phyloP scores from a whole-genome alignment of 2,329 filamentous ascomycete species.

The Colletotrichum sublineola region DNA sequence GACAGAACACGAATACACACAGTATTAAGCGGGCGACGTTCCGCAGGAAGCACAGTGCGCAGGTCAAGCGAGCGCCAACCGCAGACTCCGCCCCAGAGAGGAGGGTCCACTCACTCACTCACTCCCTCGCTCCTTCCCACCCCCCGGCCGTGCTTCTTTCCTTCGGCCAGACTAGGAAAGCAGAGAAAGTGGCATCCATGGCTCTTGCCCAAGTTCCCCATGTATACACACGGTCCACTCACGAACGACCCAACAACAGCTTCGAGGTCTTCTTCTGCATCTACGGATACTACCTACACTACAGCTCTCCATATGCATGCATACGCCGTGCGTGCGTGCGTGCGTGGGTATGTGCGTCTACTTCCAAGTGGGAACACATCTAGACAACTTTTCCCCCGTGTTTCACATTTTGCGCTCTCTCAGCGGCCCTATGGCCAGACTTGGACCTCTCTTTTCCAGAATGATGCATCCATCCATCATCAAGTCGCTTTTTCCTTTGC shows the following conservation, averaged over 20 bases:
- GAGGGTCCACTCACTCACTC: conserved; percentile 1
- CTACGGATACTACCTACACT: no score
- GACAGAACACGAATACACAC: neutral
- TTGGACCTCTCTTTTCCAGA: conserved; percentile 12
- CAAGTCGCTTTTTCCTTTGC: conserved; percentile 7
- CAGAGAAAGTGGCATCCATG: neutral
- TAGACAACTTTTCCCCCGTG: conserved; percentile 25
- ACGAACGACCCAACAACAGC: neutral
- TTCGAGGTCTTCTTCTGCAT: conserved; percentile 16
- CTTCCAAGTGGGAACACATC: neutral
- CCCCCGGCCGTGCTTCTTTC: conserved; percentile 3
- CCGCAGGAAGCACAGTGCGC: neutral
- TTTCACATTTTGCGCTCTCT: conserved; percentile 30
- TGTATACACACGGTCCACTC: neutral
- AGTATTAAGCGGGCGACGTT: fast-evolving
- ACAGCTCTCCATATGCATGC: neutral
- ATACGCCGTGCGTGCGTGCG: neutral
- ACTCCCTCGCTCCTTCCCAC: neutral
- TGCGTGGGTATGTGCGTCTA: neutral
- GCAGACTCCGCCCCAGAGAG: conserved; percentile 8
- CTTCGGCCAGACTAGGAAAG: neutral
- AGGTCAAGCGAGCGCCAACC: conserved; percentile 13
- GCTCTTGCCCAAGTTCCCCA: neutral
- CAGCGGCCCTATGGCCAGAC: conserved; percentile 29
- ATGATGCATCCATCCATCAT: conserved; percentile 23